These are phyloP conservation scores for Monosporozyma aquatica DNA, from an alignment of 805 yeast species.

Conservation along the genomic window DNA sequence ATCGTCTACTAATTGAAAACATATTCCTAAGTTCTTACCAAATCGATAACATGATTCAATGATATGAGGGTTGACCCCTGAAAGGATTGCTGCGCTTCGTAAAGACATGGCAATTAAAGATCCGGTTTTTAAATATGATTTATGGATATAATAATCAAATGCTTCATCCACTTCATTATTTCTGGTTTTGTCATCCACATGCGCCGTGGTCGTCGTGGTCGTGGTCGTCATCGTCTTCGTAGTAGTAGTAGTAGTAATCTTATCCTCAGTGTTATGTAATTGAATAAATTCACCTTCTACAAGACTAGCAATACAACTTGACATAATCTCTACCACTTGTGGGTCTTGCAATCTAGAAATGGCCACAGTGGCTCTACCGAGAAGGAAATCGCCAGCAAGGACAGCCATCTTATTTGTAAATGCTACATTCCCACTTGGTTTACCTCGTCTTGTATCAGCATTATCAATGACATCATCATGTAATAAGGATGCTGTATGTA, in stretches of 20 bases:
- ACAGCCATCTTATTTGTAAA: conserved; percentile 97
- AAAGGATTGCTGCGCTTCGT: conserved; percentile 83
- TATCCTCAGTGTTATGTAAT: conserved; percentile 76
- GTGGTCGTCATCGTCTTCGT: too few relatives aligned
- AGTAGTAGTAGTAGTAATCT: too few relatives aligned
- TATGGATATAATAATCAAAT: conserved; percentile 89
- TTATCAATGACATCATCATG: conserved; percentile 96
- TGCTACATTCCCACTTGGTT: conserved; percentile 86
- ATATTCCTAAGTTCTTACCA: conserved; percentile 87
- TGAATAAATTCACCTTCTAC: conserved; percentile 99
- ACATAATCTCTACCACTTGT: conserved; percentile 92
- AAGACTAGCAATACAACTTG: conserved; percentile 91
- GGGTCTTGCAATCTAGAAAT: conserved; percentile 88
- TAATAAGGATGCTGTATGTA: conserved; percentile 88
- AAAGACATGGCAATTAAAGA: conserved; percentile 89
- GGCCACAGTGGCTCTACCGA: conserved; percentile 94
- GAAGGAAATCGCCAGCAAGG: conserved; percentile 88
- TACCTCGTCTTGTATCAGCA: conserved; percentile 80
- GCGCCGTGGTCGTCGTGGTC: too few relatives aligned
- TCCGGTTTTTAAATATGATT: conserved; percentile 92
- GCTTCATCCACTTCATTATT: conserved; percentile 78
- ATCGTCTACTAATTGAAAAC: conserved; percentile 95
- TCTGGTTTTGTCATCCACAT: too few relatives aligned
- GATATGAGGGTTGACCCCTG: conserved; percentile 69
- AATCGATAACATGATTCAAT: conserved; percentile 82